phyloP scores from a whole-genome alignment of 305 asterid genomes.

The Fraxinus velutina region DNA sequence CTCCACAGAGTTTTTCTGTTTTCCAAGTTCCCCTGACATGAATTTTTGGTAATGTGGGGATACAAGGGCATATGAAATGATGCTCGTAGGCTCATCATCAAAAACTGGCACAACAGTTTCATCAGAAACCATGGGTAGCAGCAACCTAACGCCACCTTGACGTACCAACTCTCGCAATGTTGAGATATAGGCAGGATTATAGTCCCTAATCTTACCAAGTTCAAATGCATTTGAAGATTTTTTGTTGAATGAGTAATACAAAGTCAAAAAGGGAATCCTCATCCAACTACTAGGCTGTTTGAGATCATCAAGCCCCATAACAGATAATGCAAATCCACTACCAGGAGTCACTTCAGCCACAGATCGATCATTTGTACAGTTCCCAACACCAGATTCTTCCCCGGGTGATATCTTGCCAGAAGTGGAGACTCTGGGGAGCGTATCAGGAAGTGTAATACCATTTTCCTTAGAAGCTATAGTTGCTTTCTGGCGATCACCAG shows the following conservation, averaged over 20 bases:
- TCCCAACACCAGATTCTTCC: constrained; percentile 32
- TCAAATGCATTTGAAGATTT: constrained; percentile 38
- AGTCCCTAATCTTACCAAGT: constrained; percentile 44
- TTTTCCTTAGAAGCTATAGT: constrained; percentile 27
- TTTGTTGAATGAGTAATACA: constrained; percentile 45
- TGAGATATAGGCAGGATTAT: constrained; percentile 55
- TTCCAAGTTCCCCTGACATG: constrained; percentile 51
- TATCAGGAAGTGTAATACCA: constrained; percentile 30
- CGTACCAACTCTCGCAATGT: constrained; percentile 54
- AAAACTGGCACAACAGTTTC: constrained; percentile 65
- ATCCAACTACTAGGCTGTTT: constrained; percentile 55
- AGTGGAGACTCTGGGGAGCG: constrained; percentile 29
- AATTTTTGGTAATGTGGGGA: constrained; percentile 55
- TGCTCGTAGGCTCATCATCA: constrained; percentile 86
- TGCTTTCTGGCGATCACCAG: constrained; percentile 51
- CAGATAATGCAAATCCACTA: constrained; percentile 31
- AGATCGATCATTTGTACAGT: constrained; percentile 25
- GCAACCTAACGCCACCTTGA: constrained; percentile 63
- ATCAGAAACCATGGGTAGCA: constrained; percentile 50
- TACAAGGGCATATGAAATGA: constrained; percentile 64
- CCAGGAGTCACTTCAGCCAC: constrained; percentile 29
- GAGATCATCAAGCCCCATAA: constrained; percentile 32
- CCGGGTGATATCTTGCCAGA: constrained; percentile 24
- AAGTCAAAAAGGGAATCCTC: constrained; percentile 44
- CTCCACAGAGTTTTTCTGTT: constrained; percentile 42